Percentiles rank a stretch among this genome's conserved stretches.
Evolutionary conservation across 495 filamentous ascomycete species (phyloP).

Genomic region (Penicillium simplicissimum): DNA sequence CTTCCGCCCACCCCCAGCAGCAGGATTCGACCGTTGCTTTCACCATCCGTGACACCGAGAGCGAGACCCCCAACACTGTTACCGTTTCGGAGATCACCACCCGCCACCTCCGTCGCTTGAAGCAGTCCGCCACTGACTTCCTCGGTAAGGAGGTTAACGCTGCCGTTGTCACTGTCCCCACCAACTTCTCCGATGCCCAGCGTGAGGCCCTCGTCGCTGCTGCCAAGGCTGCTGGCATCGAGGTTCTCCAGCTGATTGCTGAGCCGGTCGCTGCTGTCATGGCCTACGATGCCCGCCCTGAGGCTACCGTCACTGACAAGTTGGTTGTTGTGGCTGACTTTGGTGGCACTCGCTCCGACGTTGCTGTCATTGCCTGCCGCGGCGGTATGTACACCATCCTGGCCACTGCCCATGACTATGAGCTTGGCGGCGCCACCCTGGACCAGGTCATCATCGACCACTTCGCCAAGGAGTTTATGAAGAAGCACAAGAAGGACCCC

Average conservation of each 20-base stretch:
- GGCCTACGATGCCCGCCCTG: conserved; percentile 86
- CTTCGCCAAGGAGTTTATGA: conserved; percentile 97
- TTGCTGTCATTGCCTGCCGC: conserved; percentile 83
- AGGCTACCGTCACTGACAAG: conserved; percentile 76
- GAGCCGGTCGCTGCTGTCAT: conserved; percentile 92
- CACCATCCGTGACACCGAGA: conserved; percentile 73
- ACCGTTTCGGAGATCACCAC: conserved; percentile 84
- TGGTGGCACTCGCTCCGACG: conserved; percentile 89
- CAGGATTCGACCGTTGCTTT: conserved; percentile 74
- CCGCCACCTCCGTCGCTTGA: conserved; percentile 80
- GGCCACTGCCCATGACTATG: conserved; percentile 92
- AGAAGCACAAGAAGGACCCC: conserved; percentile 89
- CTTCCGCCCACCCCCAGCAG: conserved; percentile 86
- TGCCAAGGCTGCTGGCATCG: conserved; percentile 78
- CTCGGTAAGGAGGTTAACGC: conserved; percentile 89
- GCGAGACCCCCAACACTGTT: conserved; percentile 67
- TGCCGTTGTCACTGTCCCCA: conserved; percentile 90
- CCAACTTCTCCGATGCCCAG: conserved; percentile 86
- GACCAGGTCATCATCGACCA: conserved; percentile 91
- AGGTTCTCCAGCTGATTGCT: conserved; percentile 88
- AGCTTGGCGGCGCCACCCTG: conserved; percentile 76
- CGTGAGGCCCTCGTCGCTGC: conserved; percentile 74
- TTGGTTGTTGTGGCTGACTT: conserved; percentile 89
- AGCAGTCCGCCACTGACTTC: conserved; percentile 83
- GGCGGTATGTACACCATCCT: conserved; percentile 96